Percentiles rank a stretch among this genome's conserved stretches.
phyloP scores from a whole-genome alignment of 306 rosid genomes.

The Medicago lupulina region DNA sequence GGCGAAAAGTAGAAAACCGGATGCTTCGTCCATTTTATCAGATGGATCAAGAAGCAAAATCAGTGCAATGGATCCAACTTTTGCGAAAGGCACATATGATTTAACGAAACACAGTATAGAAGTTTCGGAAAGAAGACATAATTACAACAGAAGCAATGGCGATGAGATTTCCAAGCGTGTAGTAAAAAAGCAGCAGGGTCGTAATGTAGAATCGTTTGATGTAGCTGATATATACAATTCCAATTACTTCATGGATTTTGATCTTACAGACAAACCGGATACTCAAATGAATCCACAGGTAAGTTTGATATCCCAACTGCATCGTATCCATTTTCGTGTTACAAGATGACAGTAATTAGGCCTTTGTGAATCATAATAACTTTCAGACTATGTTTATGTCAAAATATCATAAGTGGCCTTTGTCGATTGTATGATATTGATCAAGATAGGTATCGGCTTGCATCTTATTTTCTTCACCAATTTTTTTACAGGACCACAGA shows the following conservation, averaged over 20 bases:
- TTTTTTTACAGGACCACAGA: constrained; percentile 51
- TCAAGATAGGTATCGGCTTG: constrained; percentile 10
- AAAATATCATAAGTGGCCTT: background rate
- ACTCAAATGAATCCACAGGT: constrained; percentile 49
- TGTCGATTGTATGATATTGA: constrained; percentile 8
- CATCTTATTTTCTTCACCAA: constrained; percentile 34
- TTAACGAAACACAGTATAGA: constrained; percentile 44
- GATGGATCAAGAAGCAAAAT: constrained; percentile 81
- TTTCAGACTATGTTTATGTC: background rate
- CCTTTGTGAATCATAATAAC: background rate
- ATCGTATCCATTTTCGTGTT: background rate
- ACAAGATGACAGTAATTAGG: background rate
- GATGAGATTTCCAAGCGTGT: constrained; percentile 36
- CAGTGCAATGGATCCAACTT: constrained; percentile 80
- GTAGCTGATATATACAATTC: constrained; percentile 48
- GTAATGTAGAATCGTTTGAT: constrained; percentile 54
- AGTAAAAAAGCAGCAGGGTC: constrained; percentile 41
- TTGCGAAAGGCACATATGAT: constrained; percentile 62
- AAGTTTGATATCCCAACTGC: constrained; percentile 27
- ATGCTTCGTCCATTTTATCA: constrained; percentile 65
- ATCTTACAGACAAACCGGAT: constrained; percentile 37
- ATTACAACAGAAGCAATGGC: constrained; percentile 14
- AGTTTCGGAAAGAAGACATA: constrained; percentile 41
- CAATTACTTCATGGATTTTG: constrained; percentile 45
- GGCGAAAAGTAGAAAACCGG: constrained; percentile 65